Conservation (phyloP, 768 basidiomycete species). For the Lentinula sp. region DNA sequence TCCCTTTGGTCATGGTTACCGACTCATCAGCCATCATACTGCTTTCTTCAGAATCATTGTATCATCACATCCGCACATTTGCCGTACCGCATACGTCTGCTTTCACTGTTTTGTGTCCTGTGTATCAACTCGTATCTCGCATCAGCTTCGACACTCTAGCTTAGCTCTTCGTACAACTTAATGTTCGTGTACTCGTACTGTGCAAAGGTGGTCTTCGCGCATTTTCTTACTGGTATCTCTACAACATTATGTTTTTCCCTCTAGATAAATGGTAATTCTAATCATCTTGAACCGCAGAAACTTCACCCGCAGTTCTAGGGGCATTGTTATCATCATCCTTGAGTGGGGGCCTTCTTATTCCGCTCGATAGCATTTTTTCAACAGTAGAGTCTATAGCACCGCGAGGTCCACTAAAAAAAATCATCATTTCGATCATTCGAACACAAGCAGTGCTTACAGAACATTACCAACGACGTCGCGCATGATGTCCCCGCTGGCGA, state of each 20-base stretch:
- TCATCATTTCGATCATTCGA: not conserved
- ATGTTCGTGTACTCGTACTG: not conserved
- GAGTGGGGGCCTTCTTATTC: slow-evolving; percentile 49
- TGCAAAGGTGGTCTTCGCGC: not conserved
- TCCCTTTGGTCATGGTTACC: not conserved
- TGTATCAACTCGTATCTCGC: not conserved
- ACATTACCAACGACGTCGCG: slow-evolving; percentile 53
- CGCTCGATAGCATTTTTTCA: slow-evolving; percentile 48
- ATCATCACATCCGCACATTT: not conserved
- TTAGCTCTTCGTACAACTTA: not conserved
- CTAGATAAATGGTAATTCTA: not conserved
- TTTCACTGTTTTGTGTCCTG: not conserved
- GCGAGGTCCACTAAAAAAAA: slow-evolving; percentile 8
- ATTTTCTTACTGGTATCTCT: not conserved
- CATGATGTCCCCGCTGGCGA: slow-evolving; percentile 69
- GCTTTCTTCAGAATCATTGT: not conserved
- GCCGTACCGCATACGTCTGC: not conserved
- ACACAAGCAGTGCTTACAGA: slow-evolving; percentile 40
- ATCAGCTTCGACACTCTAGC: not conserved
- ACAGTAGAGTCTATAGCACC: slow-evolving; percentile 40
- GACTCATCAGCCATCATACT: not conserved
- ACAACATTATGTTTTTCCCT: not conserved
- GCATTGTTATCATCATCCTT: slow-evolving; percentile 25
- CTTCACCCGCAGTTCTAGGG: slow-evolving; percentile 8
- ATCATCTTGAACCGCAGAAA: not conserved